Percentiles rank a stretch among this genome's conserved stretches.
Evolutionary conservation across 208 protist species (phyloP).

Genomic region (Tritrichomonas foetus): DNA sequence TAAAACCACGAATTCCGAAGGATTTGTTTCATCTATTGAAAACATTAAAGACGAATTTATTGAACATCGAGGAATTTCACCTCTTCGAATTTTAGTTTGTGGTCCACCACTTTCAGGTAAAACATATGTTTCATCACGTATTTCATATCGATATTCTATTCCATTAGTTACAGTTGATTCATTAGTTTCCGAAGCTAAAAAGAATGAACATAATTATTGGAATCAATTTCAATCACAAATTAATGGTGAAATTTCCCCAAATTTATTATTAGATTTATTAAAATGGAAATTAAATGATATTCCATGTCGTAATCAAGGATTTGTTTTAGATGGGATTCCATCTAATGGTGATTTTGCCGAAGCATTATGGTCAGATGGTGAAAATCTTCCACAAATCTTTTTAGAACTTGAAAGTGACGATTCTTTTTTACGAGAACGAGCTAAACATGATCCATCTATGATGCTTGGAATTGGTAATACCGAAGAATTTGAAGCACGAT

Average conservation of each 20-base stretch:
- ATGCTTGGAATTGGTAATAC: slow-evolving; percentile 26
- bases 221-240: not conserved
- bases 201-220: not conserved
- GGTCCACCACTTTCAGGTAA: slow-evolving; percentile 25
- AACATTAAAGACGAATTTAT: not conserved
- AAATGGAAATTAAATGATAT: slow-evolving; percentile 34
- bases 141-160: not conserved
- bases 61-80: not conserved
- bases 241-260: slow-evolving; percentile 11
- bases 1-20: not conserved
- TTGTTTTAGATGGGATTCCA: slow-evolving; percentile 34
- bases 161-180: not conserved
- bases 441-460: slow-evolving; percentile 20
- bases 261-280: not conserved
- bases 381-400: not conserved
- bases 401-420: not conserved
- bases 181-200: not conserved
- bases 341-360: slow-evolving; percentile 24
- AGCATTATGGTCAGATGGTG: not conserved
- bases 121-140: not conserved
- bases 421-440: not conserved
- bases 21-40: not conserved
- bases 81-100: not conserved
- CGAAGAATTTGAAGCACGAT: slow-evolving; percentile 1
- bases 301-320: slow-evolving; percentile 19